Evolutionary conservation across 208 protist species (phyloP), one percentile per base, ranked within the genome.

Genomic region (Crithidia thermophila): DNA sequence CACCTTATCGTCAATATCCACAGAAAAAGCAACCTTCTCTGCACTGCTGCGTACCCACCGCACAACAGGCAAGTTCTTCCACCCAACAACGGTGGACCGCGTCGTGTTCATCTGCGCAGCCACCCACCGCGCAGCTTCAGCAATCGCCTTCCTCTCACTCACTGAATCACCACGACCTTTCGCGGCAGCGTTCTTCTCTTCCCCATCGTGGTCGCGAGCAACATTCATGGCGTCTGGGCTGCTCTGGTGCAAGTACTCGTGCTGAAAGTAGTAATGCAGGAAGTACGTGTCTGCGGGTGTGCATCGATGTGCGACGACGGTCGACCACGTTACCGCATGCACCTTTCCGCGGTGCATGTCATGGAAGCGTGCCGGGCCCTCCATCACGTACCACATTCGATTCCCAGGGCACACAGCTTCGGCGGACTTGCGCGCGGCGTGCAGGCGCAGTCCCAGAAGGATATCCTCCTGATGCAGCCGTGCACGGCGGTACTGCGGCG

Each of bases 201-300:
- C n/a, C n/a, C n/a, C n/a, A n/a, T n/a, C n/a, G n/a, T n/a, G n/a
- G n/a, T n/a, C n/a, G n/a, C n/a, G n/a, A n/a, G n/a, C n/a, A n/a
- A n/a, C n/a, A n/a, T n/a, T n/a, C n/a, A n/a, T n/a, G n/a, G n/a
- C n/a, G n/a, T n/a, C n/a, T n/a, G n/a, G n/a, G n/a, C n/a, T n/a
- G n/a, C n/a, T n/a, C n/a, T n/a, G n/a, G n/a, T n/a, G n/a, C 0
- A 18, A 0, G 36, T 66, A 30, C 56, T 59, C 58, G 0, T 40
- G 33, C 7, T 42, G 60, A 43, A 68, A 68, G 43, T 34, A 75
- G 52, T 62, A 45, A 20, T 68, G 68, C 20, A 67, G 46, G 20
- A 23, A 60, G 31, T 56, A 55, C 30, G 16, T 14, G 34, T 75
- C 60, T 1, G 60, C 51, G 3, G 69, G 62, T 0, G 0, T 6